Evolutionary conservation across 306 rosid genomes (phyloP), one percentile per base, ranked within the genome.

Genomic region (Arachis hypogaea): DNA sequence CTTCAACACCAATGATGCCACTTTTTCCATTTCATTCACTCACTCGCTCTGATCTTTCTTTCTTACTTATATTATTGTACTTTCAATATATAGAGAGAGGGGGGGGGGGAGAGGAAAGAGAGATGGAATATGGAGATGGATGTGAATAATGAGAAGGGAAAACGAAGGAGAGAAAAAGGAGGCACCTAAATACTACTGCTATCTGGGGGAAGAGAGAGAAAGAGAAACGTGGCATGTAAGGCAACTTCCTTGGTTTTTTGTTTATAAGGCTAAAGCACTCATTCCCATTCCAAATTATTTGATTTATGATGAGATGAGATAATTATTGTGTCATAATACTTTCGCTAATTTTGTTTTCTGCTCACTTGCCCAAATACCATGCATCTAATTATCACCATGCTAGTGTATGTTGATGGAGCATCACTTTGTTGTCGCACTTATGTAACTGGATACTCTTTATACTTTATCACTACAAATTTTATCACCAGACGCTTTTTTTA

Each of bases 181-280:
- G 59, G 59, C 73, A 80, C 85, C 84, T 87, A 87, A 89, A 86
- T 88, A 91, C 86, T 76, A 79, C 80, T 38, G 68, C 74, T 3
- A 4, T 11, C 73, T 51, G 63, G 75, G 73, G 59, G 71, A 72
- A 77, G 77, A 42, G 38, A 33, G 4, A 33, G 38, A 33, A 4
- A 33, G 38, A 88, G 90, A 91, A 89, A 88, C 97, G 98, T 93
- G 94, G 86, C 66, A 82, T 69, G 79, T 77, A 91, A 91, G 93
- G 86, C 80, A 91, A 85, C 95, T 76, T 54, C 66, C 79, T 82
- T 57, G 76, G 84, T 81, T 83, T 72, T 84, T 77, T 89, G 69
- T 72, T 33, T 33, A 33, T 33, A 33, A 71, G 78, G 78, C 84
- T 71, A 61, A 71, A 75, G 28, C 28, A 22, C 79, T 81, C 81